Base-by-base conservation (phyloP, 2,329 filamentous ascomycete genomes). In the Helotiales sp. region DNA sequence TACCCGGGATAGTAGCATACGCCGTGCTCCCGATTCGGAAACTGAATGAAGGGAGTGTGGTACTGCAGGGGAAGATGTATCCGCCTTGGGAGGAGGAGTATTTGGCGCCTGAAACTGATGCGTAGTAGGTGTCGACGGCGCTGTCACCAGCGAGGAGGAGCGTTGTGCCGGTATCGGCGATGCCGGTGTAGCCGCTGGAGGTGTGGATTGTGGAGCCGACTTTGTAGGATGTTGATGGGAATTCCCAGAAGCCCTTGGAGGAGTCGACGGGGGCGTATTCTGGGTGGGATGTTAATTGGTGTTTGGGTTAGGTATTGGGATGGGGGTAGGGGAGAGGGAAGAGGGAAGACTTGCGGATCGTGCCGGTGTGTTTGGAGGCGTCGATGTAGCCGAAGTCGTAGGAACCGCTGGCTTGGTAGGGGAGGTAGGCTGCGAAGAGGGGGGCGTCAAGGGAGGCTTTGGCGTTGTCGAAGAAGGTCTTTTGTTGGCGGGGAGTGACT, bases 351-450 rank as follows among this genome's bases (percentile, higher is more conserved):
- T 61, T 47, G 30, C 78, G 79, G 74, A 88, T 82, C 28, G 73
- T 61, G 34, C 86, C 86, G 4, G 80, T 84, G 80, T 86, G 87
- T 72, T 84, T 83, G 67, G 76, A 74, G 30, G 68, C 72, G 77
- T 87, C 82, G 65, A 86, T 84, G 77, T 78, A 85, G 57, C 86
- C 86, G 67, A 87, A 88, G 74, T 86, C 82, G 76, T 86, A 88
- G 32, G 79, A 79, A 47, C 85, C 83, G 20, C 80, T 67, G 7
- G 75, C 72, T 66, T 82, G 79, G 66, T 80, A 79, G 72, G 84
- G 84, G 63, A 87, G 79, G 62, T 80, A 80, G 49, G 84, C 86
- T 7, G 86, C 85, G 76, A 89, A 89, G 40, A 90, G 75, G 11
- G 83, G 84, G 7, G 70, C 66, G 45, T 71, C 43, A 22, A 77